Evolutionary conservation across 2,329 filamentous ascomycete genomes (phyloP), one percentile per base, ranked within the genome.

Genomic region (Diatrype stigma): DNA sequence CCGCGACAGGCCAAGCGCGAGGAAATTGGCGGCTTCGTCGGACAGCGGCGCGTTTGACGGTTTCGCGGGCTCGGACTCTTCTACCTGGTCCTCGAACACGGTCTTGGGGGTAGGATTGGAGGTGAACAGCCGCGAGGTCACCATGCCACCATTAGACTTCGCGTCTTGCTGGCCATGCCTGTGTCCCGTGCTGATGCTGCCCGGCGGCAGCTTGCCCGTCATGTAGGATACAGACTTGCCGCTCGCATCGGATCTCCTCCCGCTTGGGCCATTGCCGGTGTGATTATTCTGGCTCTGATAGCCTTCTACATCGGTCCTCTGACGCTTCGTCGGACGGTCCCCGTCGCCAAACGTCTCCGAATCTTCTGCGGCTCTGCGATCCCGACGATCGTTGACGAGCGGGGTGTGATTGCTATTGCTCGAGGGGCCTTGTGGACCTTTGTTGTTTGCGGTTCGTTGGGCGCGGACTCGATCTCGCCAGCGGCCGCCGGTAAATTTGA

Each of bases 1-100:
- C 2, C 86, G 79, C 3, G 91, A 94, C 52, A 99, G 75, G 6
- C 93, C 93, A 28, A 99, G 78, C 0, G 86, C 87, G 26, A 86
- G 90, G 64, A 99, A 99, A 19, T 87, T 95, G 54, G 89, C 88
- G 28, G 90, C 82, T 58, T 93, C 91, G 52, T 88, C 87, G 11
- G 85, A 83, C 10, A 97, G 77, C 2, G 94, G 94, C 14, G 94
- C 94, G 71, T 99, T 99, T 0, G 92, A 95, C 0, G 94, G 87
- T 53, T 89, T 83, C 8, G 85, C 76, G 0, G 81, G 79, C 46
- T 82, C 79, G 3, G 72, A 73, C 11, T 77, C 68, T 34, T 72
- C 67, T 1, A 74, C 69, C 2, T 69, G 67, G 28, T 79, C 77
- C 7, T 80, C 75, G 34, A 80, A 76, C 35, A 79, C 77, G 2